phyloP scores from a whole-genome alignment of 352 stramenopile species.

The Globisporangium spinosum region DNA sequence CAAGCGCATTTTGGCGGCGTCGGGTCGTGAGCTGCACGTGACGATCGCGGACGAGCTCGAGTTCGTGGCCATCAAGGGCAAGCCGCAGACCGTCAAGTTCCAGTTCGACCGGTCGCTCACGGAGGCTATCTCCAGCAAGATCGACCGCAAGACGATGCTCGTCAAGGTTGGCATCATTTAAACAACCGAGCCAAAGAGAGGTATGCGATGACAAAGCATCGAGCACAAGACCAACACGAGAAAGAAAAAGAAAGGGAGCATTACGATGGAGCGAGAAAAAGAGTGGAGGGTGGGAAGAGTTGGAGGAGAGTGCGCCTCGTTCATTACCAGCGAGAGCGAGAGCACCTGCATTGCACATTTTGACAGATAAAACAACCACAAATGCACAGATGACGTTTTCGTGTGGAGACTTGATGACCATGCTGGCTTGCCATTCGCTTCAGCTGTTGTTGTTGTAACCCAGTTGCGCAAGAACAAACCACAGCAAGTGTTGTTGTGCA shows the following conservation, averaged over 20 bases:
- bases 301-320: neutral
- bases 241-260: neutral
- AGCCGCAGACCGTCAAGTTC: constrained; percentile 68
- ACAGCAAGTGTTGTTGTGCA: neutral
- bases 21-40: constrained; percentile 53
- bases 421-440: neutral
- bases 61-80: constrained; percentile 68
- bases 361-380: neutral
- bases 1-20: constrained; percentile 55
- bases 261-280: neutral
- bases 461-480: neutral
- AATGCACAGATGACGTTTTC: neutral
- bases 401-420: neutral
- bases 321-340: neutral
- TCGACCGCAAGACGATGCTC: constrained; percentile 70
- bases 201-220: neutral
- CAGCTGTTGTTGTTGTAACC: neutral
- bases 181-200: constrained; percentile 12
- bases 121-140: constrained; percentile 57
- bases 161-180: constrained; percentile 74
- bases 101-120: constrained; percentile 57
- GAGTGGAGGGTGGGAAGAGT: neutral
- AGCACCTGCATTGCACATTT: neutral
- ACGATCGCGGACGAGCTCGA: constrained; percentile 67
- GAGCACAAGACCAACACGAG: neutral